phyloP scores from a whole-genome alignment of 2,329 filamentous ascomycete genomes.

The Xylariomycetidae sp. region DNA sequence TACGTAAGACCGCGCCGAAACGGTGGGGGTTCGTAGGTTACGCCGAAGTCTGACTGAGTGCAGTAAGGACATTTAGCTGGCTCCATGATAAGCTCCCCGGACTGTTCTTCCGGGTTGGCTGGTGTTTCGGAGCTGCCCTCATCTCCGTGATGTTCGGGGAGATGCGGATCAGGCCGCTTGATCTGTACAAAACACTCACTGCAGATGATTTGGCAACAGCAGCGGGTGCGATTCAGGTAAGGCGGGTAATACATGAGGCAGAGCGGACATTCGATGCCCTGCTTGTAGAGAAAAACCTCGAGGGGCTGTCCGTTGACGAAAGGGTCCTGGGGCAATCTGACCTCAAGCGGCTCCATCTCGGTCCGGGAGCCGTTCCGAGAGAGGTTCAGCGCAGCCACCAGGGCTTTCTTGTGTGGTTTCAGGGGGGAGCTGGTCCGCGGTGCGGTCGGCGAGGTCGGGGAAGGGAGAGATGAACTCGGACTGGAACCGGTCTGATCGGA shows the following conservation, averaged over 20 bases:
- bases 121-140: constrained; percentile 19
- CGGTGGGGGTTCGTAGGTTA: constrained; percentile 87
- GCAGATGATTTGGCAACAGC: constrained; percentile 94
- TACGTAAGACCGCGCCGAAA: constrained; percentile 82
- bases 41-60: constrained; percentile 88
- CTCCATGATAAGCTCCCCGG: constrained; percentile 77
- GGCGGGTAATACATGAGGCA: constrained; percentile 96
- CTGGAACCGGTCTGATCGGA: constrained; percentile 66
- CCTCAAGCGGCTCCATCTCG: constrained; percentile 71
- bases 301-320: constrained; percentile 92
- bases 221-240: constrained; percentile 88
- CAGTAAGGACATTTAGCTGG: constrained; percentile 93
- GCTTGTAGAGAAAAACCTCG: constrained; percentile 91
- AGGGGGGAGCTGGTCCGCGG: constrained; percentile 57
- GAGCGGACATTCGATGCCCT: constrained; percentile 86
- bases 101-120: constrained; percentile 43
- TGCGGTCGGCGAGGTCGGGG: constrained; percentile 45
- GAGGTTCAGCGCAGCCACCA: constrained; percentile 75
- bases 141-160: constrained; percentile 64
- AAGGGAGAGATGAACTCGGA: constrained; percentile 56
- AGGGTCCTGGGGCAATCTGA: constrained; percentile 74
- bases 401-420: constrained; percentile 80
- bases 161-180: constrained; percentile 73
- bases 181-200: constrained; percentile 99
- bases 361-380: constrained; percentile 68